Percentiles rank a stretch among this genome's conserved stretches.
Conservation (phyloP, 106 monocot species). For the Agapanthus africanus region DNA sequence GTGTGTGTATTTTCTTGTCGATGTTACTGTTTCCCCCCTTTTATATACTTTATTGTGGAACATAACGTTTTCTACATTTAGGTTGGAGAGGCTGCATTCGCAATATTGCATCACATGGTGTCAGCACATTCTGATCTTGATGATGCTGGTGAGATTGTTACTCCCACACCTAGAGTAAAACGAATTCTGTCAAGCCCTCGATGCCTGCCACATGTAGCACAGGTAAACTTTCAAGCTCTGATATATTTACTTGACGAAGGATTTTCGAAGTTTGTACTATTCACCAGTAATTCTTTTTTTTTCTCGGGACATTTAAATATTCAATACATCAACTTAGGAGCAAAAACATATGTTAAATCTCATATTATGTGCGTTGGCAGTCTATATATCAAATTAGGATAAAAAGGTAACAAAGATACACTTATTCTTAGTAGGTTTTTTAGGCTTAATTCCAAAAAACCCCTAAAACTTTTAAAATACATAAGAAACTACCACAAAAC, state of each 20-base stretch:
- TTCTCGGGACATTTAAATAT: too few relatives aligned
- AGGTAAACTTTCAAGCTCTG: constrained; percentile 30
- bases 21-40: neutral
- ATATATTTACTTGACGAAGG: neutral
- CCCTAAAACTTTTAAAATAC: too few relatives aligned
- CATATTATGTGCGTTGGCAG: neutral
- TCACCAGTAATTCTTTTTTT: too few relatives aligned
- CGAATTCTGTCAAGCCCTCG: constrained; percentile 84
- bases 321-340: neutral
- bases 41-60: neutral
- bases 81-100: constrained; percentile 83
- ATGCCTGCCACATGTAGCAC: constrained; percentile 96
- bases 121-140: constrained; percentile 98
- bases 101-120: constrained; percentile 89
- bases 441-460: too few relatives aligned
- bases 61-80: constrained; percentile 19
- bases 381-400: neutral
- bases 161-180: constrained; percentile 97
- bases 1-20: neutral
- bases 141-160: constrained; percentile 98
- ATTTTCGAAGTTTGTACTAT: neutral
- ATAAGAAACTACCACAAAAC: too few relatives aligned
- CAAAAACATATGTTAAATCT: neutral
- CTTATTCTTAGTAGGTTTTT: neutral
- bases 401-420: neutral